phyloP scores from a whole-genome alignment of 495 filamentous ascomycete species.

The Peziza echinospora region DNA sequence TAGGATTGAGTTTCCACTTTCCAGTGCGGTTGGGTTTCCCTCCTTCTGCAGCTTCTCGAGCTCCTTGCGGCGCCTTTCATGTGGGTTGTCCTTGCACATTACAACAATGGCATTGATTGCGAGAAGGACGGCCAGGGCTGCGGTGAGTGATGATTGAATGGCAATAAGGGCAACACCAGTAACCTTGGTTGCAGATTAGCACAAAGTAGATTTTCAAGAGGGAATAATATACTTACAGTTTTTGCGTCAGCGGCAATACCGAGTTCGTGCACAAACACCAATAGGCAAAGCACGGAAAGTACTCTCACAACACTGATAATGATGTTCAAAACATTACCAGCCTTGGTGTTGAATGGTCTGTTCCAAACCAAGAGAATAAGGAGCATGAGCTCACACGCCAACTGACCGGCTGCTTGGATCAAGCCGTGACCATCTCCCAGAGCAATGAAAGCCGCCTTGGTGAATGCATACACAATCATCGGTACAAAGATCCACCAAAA shows the following conservation, averaged over 20 bases:
- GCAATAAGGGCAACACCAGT: slow-evolving; percentile 72
- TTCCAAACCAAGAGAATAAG: slow-evolving; percentile 55
- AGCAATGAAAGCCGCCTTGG: slow-evolving; percentile 70
- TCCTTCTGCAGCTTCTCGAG: slow-evolving; percentile 69
- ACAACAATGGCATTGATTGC: slow-evolving; percentile 69
- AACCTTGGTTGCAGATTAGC: slow-evolving; percentile 4
- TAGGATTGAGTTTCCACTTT: slow-evolving; percentile 76
- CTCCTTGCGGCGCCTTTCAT: slow-evolving; percentile 62
- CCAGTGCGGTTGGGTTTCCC: slow-evolving; percentile 66
- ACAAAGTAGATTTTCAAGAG: neutral
- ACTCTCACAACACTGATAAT: slow-evolving; percentile 88
- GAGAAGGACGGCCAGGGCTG: slow-evolving; percentile 67
- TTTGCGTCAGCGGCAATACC: slow-evolving; percentile 85
- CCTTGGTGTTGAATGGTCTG: slow-evolving; percentile 64
- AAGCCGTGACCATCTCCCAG: slow-evolving; percentile 73
- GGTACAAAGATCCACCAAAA: slow-evolving; percentile 97
- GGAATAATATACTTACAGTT: slow-evolving; percentile 54
- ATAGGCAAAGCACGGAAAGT: slow-evolving; percentile 66
- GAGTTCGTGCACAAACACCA: slow-evolving; percentile 86
- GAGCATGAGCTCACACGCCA: slow-evolving; percentile 52
- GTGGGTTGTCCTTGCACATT: slow-evolving; percentile 71
- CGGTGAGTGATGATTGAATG: slow-evolving; percentile 68
- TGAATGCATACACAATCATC: slow-evolving; percentile 77
- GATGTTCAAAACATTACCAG: slow-evolving; percentile 83
- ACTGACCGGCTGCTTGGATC: slow-evolving; percentile 51